Percentiles rank a stretch among this genome's conserved stretches.
Conservation (phyloP, 2,329 filamentous ascomycete species). For the Aureobasidium sp. region DNA sequence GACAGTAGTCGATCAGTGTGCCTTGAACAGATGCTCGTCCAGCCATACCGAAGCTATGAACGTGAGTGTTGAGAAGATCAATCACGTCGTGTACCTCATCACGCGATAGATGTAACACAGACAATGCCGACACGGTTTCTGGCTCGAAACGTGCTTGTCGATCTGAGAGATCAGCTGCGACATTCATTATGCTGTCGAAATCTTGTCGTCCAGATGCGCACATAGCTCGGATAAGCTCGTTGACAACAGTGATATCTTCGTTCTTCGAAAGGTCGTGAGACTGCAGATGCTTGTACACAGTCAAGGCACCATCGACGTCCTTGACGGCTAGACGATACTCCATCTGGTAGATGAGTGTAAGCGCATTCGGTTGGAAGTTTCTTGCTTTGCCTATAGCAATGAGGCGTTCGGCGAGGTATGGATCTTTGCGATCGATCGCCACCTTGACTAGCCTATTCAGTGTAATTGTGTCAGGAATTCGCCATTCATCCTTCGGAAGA, state of each 20-base stretch:
- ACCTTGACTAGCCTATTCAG: conserved; percentile 71
- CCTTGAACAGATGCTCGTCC: conserved; percentile 62
- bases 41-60: conserved; percentile 60
- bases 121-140: conserved; percentile 67
- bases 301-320: conserved; percentile 63
- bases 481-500: conserved; percentile 34
- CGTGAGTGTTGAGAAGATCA: conserved; percentile 71
- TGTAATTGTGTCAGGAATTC: conserved; percentile 51
- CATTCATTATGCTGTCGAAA: conserved; percentile 63
- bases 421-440: conserved; percentile 63
- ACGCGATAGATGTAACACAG: conserved; percentile 63
- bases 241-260: conserved; percentile 58
- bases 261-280: conserved; percentile 49
- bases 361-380: conserved; percentile 58
- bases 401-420: conserved; percentile 67
- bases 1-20: conserved; percentile 60
- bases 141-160: conserved; percentile 63
- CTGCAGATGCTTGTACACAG: conserved; percentile 58
- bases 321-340: conserved; percentile 66
- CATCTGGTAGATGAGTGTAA: conserved; percentile 68
- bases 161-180: conserved; percentile 67
- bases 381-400: conserved; percentile 59
- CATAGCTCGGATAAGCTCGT: conserved; percentile 64
- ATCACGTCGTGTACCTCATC: conserved; percentile 74
- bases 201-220: conserved; percentile 55